Percentiles rank a stretch among this genome's conserved stretches.
These are phyloP conservation scores for Solanum chiquidenum DNA, from an alignment of 257 asterid species.

Conservation along the genomic window DNA sequence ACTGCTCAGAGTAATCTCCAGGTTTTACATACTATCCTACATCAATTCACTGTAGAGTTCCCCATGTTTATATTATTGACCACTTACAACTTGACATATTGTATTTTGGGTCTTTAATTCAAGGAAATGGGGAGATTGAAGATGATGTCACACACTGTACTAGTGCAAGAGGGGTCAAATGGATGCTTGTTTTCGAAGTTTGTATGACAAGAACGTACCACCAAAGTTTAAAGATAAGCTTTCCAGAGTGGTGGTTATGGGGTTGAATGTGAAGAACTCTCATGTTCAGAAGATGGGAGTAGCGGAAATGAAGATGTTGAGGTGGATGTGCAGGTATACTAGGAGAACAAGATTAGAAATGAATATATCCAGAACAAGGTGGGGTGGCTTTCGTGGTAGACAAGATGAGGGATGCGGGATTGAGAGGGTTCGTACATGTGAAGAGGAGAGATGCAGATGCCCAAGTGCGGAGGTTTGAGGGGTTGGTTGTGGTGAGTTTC, in stretches of 20 bases:
- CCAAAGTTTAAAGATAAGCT: background rate
- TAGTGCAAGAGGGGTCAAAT: background rate
- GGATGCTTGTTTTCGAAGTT: background rate
- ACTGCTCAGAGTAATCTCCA: background rate
- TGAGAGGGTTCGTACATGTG: background rate
- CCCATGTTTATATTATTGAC: background rate
- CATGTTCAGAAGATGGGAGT: background rate
- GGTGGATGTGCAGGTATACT: background rate
- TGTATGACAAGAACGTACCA: background rate
- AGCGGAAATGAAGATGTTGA: background rate
- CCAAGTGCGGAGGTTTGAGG: background rate
- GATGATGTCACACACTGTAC: background rate
- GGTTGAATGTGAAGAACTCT: background rate
- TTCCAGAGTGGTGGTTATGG: background rate
- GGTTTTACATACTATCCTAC: background rate
- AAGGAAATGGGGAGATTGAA: background rate
- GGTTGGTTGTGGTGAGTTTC: background rate
- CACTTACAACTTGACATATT: background rate
- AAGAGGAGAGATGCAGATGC: background rate
- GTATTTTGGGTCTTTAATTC: background rate
- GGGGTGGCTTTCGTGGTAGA: background rate
- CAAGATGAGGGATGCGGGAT: background rate
- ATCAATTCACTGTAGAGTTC: background rate
- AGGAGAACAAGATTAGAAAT: background rate
- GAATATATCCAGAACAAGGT: background rate